phyloP scores from a whole-genome alignment of 228 moss, liverwort and hornwort species.

The Sphagnum magellanicum region DNA sequence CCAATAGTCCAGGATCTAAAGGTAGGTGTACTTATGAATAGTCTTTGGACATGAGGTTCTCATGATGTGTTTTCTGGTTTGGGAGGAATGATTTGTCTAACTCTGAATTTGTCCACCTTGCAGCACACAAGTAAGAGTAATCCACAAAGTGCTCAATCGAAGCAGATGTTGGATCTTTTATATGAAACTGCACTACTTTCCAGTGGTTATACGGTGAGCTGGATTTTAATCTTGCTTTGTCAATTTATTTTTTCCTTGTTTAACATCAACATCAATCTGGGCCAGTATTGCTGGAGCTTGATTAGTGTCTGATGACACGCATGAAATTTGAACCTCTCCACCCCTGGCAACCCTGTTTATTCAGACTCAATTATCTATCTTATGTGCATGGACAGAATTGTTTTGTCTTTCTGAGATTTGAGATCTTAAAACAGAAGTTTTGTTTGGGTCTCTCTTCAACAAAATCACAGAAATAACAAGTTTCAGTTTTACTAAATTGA shows the following conservation, averaged over 20 bases:
- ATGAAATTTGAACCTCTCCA: not conserved
- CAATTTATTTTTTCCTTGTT: not conserved
- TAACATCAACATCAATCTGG: not conserved
- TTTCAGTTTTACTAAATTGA: not conserved
- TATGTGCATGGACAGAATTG: no score
- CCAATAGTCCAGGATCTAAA: constrained; percentile 90
- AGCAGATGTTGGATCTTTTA: constrained; percentile 68
- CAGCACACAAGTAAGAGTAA: constrained; percentile 73
- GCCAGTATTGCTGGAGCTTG: constrained; percentile 6
- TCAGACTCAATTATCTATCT: no score
- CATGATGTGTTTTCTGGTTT: not conserved
- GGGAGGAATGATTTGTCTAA: not conserved
- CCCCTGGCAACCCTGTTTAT: not conserved
- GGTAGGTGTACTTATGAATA: constrained; percentile 19
- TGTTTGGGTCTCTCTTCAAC: not conserved
- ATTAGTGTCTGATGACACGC: constrained; percentile 7
- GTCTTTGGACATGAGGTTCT: not conserved
- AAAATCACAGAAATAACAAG: no score
- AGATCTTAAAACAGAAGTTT: not conserved
- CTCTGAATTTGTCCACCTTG: constrained; percentile 5
- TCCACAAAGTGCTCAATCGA: constrained; percentile 42
- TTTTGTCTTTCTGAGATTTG: no score
- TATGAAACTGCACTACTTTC: constrained; percentile 88
- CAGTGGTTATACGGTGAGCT: constrained; percentile 82
- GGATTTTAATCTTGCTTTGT: not conserved